Base-by-base conservation (phyloP, 129 eudicot species). In the Lactuca sativa region DNA sequence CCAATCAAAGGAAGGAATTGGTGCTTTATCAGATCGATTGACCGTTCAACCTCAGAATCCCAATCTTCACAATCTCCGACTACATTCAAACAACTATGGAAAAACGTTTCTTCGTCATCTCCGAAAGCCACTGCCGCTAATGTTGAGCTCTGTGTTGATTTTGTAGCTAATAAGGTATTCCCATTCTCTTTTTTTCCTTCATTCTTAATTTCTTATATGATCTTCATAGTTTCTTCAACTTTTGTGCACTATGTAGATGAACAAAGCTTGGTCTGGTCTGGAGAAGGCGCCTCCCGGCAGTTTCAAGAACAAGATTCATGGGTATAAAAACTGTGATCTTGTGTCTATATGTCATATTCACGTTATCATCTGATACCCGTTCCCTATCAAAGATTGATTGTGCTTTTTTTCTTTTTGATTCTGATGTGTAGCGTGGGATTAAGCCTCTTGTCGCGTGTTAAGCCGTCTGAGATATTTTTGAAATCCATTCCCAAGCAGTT, bases 391-490 rank as follows among this genome's bases (percentile, higher is more conserved):
- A 47, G 15, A 47, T 73, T 69, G 70, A 30, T 60, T 74, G 44
- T 36, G 44, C 47, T 73, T 12, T 62, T 31, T 33, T 3, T 3
- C 0, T 38, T 36, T 65, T 38, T 38, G 48, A 15, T 62, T 73
- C 17, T 64, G 59, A 48, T 69, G 69, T 48, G 58, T 74, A 95
- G 97, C 31, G 66, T 95, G 84, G 97, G 99, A 38, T 72, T 95
- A 81, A 74, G 71, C 38, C 89, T 95, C 70, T 78, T 95, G 78
- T 84, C 97, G 41, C 90, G 96, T 33, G 97, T 95, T 56, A 90
- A 90, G 83, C 99, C 99, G 13, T 85, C 97, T 34, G 99, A 95
- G 86, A 87, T 85, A 16, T 90, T 95, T 73, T 73, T 95, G 80
- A 95, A 95, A 70, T 95, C 97, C 34, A 90, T 95, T 60, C 74